Conservation (phyloP, 2,329 filamentous ascomycete genomes). For the Endoconidiophora polonica region DNA sequence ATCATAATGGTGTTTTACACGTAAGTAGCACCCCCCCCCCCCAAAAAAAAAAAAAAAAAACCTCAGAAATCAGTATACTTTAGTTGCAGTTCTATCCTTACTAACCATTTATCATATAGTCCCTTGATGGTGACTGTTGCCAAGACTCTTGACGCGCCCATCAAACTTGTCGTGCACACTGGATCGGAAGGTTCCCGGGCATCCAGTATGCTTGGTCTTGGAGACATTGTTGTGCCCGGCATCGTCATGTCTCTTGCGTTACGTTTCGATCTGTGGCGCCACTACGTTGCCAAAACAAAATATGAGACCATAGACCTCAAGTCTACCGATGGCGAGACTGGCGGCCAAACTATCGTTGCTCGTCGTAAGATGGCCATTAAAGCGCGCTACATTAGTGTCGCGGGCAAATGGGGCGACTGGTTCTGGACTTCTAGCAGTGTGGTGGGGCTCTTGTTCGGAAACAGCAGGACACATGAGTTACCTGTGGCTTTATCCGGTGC, state of each 20-base stretch:
- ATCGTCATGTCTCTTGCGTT: slow-evolving; percentile 79
- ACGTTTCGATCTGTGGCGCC: slow-evolving; percentile 77
- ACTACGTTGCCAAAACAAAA: slow-evolving; percentile 55
- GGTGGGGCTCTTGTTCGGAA: not conserved
- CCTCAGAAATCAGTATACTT: too few species aligned
- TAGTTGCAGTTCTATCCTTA: not conserved
- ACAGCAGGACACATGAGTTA: not conserved
- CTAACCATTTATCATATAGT: slow-evolving; percentile 22
- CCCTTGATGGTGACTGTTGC: slow-evolving; percentile 80
- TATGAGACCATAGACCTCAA: slow-evolving; percentile 17
- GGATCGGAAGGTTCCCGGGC: slow-evolving; percentile 52
- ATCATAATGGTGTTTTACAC: slow-evolving; percentile 86
- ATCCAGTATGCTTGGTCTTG: slow-evolving; percentile 69
- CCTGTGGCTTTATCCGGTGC: slow-evolving; percentile 1
- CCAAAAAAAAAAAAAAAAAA: too few species aligned
- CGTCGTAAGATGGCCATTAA: slow-evolving; percentile 30
- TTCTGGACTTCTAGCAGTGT: slow-evolving; percentile 47
- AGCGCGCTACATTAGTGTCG: slow-evolving; percentile 38
- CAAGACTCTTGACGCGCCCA: slow-evolving; percentile 75
- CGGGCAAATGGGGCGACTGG: slow-evolving; percentile 64
- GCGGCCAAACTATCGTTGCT: slow-evolving; percentile 20
- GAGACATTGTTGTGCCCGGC: slow-evolving; percentile 86
- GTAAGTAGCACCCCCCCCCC: too few species aligned
- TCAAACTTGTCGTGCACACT: slow-evolving; percentile 65
- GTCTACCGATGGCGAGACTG: slow-evolving; percentile 12